Conservation (phyloP, 371 early-diverging fungal species). For the Lichtheimia corymbifera region DNA sequence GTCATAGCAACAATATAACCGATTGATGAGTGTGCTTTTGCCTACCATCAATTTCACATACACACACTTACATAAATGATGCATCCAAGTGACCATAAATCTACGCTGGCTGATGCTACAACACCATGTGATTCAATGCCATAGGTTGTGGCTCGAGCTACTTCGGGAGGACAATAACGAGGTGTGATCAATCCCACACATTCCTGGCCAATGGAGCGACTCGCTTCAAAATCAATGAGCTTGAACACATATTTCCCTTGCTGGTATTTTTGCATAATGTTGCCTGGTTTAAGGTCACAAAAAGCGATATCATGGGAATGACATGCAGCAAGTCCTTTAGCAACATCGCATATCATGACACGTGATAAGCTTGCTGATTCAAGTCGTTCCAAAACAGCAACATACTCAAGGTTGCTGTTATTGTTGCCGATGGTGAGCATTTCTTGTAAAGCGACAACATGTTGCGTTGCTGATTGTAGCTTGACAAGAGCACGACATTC, state of each 20-base stretch:
- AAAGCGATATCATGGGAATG: slow-evolving; percentile 32
- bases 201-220: slow-evolving; percentile 43
- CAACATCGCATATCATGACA: not conserved
- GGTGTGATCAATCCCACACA: slow-evolving; percentile 31
- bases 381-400: slow-evolving; percentile 37
- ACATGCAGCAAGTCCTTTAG: slow-evolving; percentile 34
- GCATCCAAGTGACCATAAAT: slow-evolving; percentile 50
- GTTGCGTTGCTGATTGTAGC: slow-evolving; percentile 24
- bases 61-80: slow-evolving; percentile 28
- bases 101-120: slow-evolving; percentile 45
- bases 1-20: not conserved
- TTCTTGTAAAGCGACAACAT: slow-evolving; percentile 40
- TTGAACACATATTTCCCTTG: slow-evolving; percentile 26
- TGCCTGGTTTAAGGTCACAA: slow-evolving; percentile 39
- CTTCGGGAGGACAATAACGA: slow-evolving; percentile 44
- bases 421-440: slow-evolving; percentile 35
- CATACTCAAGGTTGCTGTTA: slow-evolving; percentile 29
- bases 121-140: slow-evolving; percentile 46
- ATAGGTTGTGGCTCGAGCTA: slow-evolving; percentile 48
- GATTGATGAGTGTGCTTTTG: not conserved
- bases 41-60: not conserved
- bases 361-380: slow-evolving; percentile 22
- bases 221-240: slow-evolving; percentile 50
- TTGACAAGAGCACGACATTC: slow-evolving; percentile 43
- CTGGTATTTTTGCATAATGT: slow-evolving; percentile 30